Evolutionary conservation across 2,329 filamentous ascomycete species (phyloP).

Genomic region (Claviceps sorghi): DNA sequence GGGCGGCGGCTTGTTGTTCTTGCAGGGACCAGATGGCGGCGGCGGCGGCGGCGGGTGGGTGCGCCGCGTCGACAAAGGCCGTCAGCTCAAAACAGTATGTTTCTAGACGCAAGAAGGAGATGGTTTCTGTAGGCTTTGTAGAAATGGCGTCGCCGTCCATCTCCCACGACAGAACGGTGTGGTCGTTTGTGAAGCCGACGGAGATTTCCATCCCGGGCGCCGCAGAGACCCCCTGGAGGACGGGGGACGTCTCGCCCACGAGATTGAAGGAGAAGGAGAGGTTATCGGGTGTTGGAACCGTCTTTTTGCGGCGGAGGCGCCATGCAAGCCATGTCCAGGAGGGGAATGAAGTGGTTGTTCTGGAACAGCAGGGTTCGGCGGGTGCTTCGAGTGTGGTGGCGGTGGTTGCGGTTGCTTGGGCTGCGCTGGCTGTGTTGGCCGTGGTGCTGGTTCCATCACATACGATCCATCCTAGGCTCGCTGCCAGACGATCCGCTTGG

Average conservation of each 20-base stretch:
- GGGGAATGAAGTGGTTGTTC: conserved; percentile 12
- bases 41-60: neutral
- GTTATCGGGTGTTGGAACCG: neutral
- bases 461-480: conserved; percentile 20
- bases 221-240: conserved; percentile 16
- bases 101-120: conserved; percentile 19
- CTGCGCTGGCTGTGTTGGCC: neutral
- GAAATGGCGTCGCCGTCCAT: conserved; percentile 19
- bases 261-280: conserved; percentile 20
- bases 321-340: conserved; percentile 26
- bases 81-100: conserved; percentile 20
- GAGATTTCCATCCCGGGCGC: conserved; percentile 20
- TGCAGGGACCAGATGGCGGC: neutral
- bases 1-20: conserved; percentile 6
- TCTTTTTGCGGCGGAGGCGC: conserved; percentile 13
- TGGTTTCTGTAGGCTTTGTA: conserved; percentile 10
- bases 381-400: conserved; percentile 8
- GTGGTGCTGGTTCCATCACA: conserved; percentile 10
- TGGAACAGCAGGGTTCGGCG: conserved; percentile 13
- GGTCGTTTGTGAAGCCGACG: conserved; percentile 20
- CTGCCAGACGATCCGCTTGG: conserved; percentile 20
- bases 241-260: conserved; percentile 14
- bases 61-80: conserved; percentile 9
- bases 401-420: neutral
- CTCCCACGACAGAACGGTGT: conserved; percentile 21